phyloP scores from a whole-genome alignment of 78 protist genomes.

The Emiliania huxleyi region DNA sequence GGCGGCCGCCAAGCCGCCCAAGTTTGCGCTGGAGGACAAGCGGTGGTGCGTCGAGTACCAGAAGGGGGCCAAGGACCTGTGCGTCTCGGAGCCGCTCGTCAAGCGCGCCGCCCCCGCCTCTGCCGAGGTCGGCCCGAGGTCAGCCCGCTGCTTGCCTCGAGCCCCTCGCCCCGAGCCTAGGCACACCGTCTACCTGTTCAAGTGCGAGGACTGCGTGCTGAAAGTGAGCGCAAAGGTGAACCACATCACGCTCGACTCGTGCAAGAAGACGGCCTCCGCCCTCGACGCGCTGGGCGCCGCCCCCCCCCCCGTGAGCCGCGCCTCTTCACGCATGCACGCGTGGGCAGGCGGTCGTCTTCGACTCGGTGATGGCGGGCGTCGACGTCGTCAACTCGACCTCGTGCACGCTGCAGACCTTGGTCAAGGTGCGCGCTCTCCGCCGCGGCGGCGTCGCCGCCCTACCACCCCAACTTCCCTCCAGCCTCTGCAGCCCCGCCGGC shows the following conservation, averaged over 20 bases:
- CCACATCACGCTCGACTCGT: conserved; percentile 73
- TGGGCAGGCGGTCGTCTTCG: conserved; percentile 81
- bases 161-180: not conserved
- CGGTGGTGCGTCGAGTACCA: conserved; percentile 83
- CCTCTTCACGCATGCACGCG: too few species aligned
- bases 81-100: conserved; percentile 35
- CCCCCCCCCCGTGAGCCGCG: conserved; percentile 77
- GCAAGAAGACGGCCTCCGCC: conserved; percentile 80
- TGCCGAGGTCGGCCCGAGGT: too few species aligned
- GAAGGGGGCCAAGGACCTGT: conserved; percentile 49
- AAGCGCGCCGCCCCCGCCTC: too few species aligned
- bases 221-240: conserved; percentile 73
- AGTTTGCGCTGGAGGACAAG: conserved; percentile 56
- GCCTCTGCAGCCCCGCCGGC: too few species aligned
- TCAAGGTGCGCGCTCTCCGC: too few species aligned
- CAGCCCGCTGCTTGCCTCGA: too few species aligned
- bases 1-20: not conserved
- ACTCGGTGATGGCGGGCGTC: conserved; percentile 62
- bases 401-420: conserved; percentile 74
- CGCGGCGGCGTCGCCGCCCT: too few species aligned
- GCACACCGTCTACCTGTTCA: conserved; percentile 76
- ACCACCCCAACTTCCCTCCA: too few species aligned
- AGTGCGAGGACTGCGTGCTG: conserved; percentile 63
- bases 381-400: conserved; percentile 81
- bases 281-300: conserved; percentile 72